A percentile compares a stretch with the other conserved stretches of the same genome.
phyloP scores from a whole-genome alignment of 768 basidiomycete species.

The Auriscalpium vulgare region DNA sequence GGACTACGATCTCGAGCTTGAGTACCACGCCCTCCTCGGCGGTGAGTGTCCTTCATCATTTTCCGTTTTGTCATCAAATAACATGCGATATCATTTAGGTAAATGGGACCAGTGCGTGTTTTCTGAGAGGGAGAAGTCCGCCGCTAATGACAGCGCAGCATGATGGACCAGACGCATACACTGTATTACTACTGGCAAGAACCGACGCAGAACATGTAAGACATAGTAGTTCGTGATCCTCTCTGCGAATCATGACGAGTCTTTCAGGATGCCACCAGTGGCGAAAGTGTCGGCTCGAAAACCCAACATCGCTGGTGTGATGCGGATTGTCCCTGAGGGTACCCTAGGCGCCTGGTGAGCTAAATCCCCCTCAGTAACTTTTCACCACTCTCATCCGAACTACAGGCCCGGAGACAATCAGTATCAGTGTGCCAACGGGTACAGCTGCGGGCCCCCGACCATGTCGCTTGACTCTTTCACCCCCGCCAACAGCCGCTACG shows the following conservation, averaged over 20 bases:
- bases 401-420: conserved; percentile 60
- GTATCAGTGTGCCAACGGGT: conserved; percentile 43
- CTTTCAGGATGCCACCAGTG: conserved; percentile 41
- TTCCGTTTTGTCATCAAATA: background rate
- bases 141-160: conserved; percentile 18
- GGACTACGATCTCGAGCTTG: conserved; percentile 51
- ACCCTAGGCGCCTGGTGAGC: conserved; percentile 50
- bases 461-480: conserved; percentile 51
- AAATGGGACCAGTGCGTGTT: conserved; percentile 56
- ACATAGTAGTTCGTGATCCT: background rate
- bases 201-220: conserved; percentile 54
- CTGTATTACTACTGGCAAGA: conserved; percentile 69
- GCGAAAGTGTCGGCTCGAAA: conserved; percentile 47
- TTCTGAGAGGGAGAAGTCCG: background rate
- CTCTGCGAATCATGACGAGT: background rate
- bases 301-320: conserved; percentile 50
- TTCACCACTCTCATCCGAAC: background rate
- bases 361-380: background rate
- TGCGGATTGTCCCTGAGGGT: conserved; percentile 58
- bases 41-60: conserved; percentile 26
- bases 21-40: conserved; percentile 52
- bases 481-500: conserved; percentile 42
- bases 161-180: conserved; percentile 70
- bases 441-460: conserved; percentile 42
- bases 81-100: conserved; percentile 22